Conservation (phyloP, 495 filamentous ascomycete species). For the Penicillium mononematosum region DNA sequence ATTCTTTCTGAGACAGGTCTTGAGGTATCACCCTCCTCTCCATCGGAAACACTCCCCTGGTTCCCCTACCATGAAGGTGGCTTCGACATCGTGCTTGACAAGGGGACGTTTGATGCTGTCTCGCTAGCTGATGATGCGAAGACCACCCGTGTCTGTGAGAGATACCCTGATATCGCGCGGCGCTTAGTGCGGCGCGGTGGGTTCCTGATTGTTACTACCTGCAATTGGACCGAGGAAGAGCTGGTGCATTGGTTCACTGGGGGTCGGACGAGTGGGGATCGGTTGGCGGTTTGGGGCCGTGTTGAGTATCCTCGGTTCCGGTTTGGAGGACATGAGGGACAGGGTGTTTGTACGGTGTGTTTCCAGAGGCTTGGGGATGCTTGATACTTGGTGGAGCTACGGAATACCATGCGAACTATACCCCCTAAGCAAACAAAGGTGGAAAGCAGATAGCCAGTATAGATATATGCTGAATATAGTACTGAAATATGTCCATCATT, state of each 20-base stretch:
- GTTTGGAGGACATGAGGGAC: constrained; percentile 83
- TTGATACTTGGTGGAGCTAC: background rate
- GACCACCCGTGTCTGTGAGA: constrained; percentile 59
- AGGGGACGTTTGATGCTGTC: constrained; percentile 96
- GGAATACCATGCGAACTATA: background rate
- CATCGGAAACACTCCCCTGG: constrained; percentile 25
- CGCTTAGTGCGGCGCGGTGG: constrained; percentile 66
- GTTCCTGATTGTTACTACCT: constrained; percentile 82
- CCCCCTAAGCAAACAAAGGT: background rate
- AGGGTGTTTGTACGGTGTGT: constrained; percentile 79
- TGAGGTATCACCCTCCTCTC: background rate
- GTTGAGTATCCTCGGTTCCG: constrained; percentile 80
- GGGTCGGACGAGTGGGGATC: constrained; percentile 27
- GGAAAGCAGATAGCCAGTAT: background rate
- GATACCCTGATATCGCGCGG: constrained; percentile 66
- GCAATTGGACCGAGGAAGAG: constrained; percentile 96
- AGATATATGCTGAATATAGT: background rate
- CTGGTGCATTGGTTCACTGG: constrained; percentile 70
- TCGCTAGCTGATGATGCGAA: constrained; percentile 62
- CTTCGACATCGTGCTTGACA: constrained; percentile 90
- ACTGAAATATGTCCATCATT: background rate
- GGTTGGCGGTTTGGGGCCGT: constrained; percentile 57
- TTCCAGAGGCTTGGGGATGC: constrained; percentile 48
- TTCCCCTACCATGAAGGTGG: constrained; percentile 41
- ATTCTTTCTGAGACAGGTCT: constrained; percentile 29